A percentile compares a stretch with the other conserved stretches of the same genome.
phyloP scores from a whole-genome alignment of 2,329 filamentous ascomycete species.

The Coniella vitis region DNA sequence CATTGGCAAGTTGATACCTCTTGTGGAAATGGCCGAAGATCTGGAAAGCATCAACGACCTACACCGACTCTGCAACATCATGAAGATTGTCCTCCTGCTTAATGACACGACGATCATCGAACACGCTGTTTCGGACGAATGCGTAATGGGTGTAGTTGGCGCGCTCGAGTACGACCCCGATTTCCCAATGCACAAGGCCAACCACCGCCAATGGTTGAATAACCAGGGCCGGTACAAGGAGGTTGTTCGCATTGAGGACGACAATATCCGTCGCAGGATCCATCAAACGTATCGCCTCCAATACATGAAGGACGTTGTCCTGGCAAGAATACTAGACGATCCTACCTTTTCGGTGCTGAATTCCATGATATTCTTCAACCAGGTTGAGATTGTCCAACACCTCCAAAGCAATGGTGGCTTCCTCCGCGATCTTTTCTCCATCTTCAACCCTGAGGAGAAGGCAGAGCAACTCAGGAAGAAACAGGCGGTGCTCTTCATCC shows the following conservation, averaged over 20 bases:
- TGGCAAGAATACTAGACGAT: conserved; percentile 92
- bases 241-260: conserved; percentile 86
- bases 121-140: conserved; percentile 81
- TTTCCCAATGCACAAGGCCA: conserved; percentile 95
- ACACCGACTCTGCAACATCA: conserved; percentile 91
- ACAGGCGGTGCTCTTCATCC: conserved; percentile 91
- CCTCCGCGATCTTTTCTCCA: conserved; percentile 77
- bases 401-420: conserved; percentile 77
- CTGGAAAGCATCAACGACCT: conserved; percentile 80
- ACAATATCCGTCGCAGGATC: conserved; percentile 77
- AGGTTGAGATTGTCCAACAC: conserved; percentile 95
- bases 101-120: conserved; percentile 96
- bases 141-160: conserved; percentile 86
- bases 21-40: conserved; percentile 86
- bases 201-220: conserved; percentile 87
- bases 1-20: conserved; percentile 75
- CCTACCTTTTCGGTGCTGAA: conserved; percentile 97
- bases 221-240: conserved; percentile 91
- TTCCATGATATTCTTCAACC: conserved; percentile 97
- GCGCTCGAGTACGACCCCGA: conserved; percentile 97
- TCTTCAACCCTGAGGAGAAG: conserved; percentile 60
- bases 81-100: conserved; percentile 90
- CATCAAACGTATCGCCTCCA: conserved; percentile 93
- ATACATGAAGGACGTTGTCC: conserved; percentile 96
- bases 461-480: conserved; percentile 68